Evolutionary conservation across 352 stramenopile species (phyloP).

Genomic region (Phytophthora ohioensis): DNA sequence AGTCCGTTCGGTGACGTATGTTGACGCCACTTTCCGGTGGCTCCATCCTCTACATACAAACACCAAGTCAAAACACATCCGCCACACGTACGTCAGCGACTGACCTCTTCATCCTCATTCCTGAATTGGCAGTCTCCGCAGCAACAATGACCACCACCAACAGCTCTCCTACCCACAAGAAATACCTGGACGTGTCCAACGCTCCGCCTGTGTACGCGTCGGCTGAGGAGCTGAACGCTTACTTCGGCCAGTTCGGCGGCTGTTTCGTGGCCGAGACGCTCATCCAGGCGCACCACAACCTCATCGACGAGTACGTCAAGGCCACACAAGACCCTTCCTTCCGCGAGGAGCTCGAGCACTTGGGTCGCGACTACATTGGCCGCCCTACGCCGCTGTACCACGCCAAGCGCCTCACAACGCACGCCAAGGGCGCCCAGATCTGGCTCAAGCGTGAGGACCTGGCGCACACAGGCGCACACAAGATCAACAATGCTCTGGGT

Average conservation of each 20-base stretch:
- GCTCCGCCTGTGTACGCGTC: conserved; percentile 76
- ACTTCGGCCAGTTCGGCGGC: conserved; percentile 96
- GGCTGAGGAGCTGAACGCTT: conserved; percentile 70
- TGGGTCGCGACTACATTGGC: conserved; percentile 94
- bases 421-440: conserved; percentile 94
- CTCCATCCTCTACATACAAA: conserved; percentile 16
- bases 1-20: conserved; percentile 18
- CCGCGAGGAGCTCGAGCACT: conserved; percentile 94
- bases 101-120: conserved; percentile 11
- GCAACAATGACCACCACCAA: conserved; percentile 1
- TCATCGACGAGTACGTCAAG: conserved; percentile 94
- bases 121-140: conserved; percentile 27
- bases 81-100: conserved; percentile 17
- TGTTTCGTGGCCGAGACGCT: conserved; percentile 98
- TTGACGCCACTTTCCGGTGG: conserved; percentile 33
- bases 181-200: conserved; percentile 79
- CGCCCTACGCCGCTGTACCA: conserved; percentile 97
- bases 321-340: conserved; percentile 96
- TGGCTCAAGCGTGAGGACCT: conserved; percentile 99
- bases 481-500: conserved; percentile 99
- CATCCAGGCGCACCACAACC: conserved; percentile 96
- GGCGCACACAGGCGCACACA: conserved; percentile 98
- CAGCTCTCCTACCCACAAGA: conserved; percentile 16
- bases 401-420: conserved; percentile 95
- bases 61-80: conserved; percentile 2